Conservation (phyloP, 768 basidiomycete species). For the Termitomyces sp. region DNA sequence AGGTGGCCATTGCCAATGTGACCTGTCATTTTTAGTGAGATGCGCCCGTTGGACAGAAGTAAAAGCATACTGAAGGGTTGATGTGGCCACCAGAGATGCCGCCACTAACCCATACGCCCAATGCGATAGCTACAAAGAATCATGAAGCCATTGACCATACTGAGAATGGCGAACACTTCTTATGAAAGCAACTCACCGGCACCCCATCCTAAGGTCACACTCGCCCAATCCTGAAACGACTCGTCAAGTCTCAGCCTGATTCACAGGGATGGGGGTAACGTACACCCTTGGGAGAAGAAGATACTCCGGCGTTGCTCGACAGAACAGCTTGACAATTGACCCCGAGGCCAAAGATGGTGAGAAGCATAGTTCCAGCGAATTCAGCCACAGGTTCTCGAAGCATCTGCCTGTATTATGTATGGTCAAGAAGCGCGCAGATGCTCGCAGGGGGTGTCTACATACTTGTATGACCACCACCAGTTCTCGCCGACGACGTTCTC, state of each 20-base stretch:
- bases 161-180: background rate
- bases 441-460: background rate
- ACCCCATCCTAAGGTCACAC: slow-evolving; percentile 40
- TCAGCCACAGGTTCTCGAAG: slow-evolving; percentile 40
- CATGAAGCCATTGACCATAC: background rate
- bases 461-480: slow-evolving; percentile 26
- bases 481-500: background rate
- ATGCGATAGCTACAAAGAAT: slow-evolving; percentile 27
- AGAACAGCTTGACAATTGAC: slow-evolving; percentile 44
- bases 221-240: slow-evolving; percentile 30
- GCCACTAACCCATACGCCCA: slow-evolving; percentile 43
- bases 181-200: slow-evolving; percentile 20
- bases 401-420: slow-evolving; percentile 17
- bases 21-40: slow-evolving; percentile 29
- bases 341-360: slow-evolving; percentile 47
- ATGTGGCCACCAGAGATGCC: slow-evolving; percentile 48
- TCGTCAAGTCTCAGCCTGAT: background rate
- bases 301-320: slow-evolving; percentile 32
- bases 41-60: background rate
- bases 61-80: slow-evolving; percentile 27
- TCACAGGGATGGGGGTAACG: slow-evolving; percentile 8
- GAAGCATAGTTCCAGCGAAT: slow-evolving; percentile 48
- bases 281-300: slow-evolving; percentile 43
- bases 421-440: background rate
- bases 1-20: slow-evolving; percentile 56